A percentile compares a stretch with the other conserved stretches of the same genome.
Evolutionary conservation across 1,139 yeast genomes (phyloP).

Genomic region (Taiozyma sp.): DNA sequence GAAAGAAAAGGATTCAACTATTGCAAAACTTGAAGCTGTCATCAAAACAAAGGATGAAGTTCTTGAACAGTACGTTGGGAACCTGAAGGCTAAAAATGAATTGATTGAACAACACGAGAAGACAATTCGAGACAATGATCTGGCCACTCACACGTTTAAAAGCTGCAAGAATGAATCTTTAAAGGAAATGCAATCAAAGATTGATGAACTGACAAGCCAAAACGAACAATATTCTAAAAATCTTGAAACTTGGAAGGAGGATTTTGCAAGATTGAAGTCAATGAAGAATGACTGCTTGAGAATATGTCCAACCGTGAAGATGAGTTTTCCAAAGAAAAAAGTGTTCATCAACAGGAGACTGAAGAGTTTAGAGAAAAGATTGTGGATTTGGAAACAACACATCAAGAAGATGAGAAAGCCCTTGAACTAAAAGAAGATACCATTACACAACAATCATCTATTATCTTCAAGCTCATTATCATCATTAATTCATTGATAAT

Average conservation of each 20-base stretch:
- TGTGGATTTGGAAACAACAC: conserved; percentile 48
- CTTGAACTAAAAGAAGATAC: conserved; percentile 21
- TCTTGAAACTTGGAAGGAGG: conserved; percentile 13
- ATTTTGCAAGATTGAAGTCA: conserved; percentile 25
- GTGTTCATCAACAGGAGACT: conserved; percentile 43
- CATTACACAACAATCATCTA: conserved; percentile 8
- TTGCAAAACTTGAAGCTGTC: conserved; percentile 6
- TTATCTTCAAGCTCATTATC: conserved; percentile 23
- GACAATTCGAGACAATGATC: background rate
- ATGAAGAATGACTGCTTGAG: conserved; percentile 61
- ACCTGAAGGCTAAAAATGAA: background rate
- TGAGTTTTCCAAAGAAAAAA: conserved; percentile 52
- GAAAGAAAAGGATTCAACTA: conserved; percentile 5
- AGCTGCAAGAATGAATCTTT: background rate
- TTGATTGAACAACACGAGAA: background rate
- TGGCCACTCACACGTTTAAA: conserved; percentile 3
- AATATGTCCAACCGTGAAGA: conserved; percentile 60
- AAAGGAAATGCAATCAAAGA: background rate
- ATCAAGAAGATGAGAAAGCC: conserved; percentile 23
- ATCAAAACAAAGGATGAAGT: background rate
- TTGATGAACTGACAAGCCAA: conserved; percentile 4
- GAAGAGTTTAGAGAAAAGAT: conserved; percentile 35
- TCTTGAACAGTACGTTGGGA: background rate
- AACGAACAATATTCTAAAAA: conserved; percentile 25
- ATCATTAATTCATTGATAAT: conserved; percentile 24